A percentile compares a stretch with the other conserved stretches of the same genome.
These are phyloP conservation scores for Mycogone perniciosa DNA, from an alignment of 2,329 filamentous ascomycete species.

Conservation along the genomic window DNA sequence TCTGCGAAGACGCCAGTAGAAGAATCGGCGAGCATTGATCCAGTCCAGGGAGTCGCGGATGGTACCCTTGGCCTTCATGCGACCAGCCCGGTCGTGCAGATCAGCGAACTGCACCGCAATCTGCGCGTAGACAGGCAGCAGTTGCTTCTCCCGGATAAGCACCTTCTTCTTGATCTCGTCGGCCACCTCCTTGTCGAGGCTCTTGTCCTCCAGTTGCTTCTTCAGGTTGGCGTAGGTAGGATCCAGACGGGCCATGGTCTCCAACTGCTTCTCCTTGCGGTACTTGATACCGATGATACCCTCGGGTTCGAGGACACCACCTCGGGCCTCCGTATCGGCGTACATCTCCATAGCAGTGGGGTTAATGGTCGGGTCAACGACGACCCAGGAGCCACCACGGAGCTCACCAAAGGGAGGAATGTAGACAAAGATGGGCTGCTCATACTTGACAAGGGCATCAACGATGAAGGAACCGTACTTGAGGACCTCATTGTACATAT, in stretches of 20 bases:
- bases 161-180: slow-evolving; percentile 79
- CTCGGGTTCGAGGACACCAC: slow-evolving; percentile 95
- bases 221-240: slow-evolving; percentile 75
- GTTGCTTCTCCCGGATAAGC: slow-evolving; percentile 74
- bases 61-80: slow-evolving; percentile 96
- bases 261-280: slow-evolving; percentile 92
- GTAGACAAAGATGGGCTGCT: slow-evolving; percentile 98
- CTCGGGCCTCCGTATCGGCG: slow-evolving; percentile 87
- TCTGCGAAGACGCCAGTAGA: slow-evolving; percentile 98
- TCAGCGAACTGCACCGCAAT: slow-evolving; percentile 97
- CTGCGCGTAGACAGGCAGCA: slow-evolving; percentile 89
- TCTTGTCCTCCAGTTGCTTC: slow-evolving; percentile 60
- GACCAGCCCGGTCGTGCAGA: slow-evolving; percentile 90
- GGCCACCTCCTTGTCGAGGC: slow-evolving; percentile 65
- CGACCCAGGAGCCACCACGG: slow-evolving; percentile 98
- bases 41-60: slow-evolving; percentile 81
- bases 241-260: slow-evolving; percentile 94
- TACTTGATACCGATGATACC: slow-evolving; percentile 99
- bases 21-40: slow-evolving; percentile 89
- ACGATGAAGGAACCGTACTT: slow-evolving; percentile 99
- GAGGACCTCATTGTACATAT: slow-evolving; percentile 99
- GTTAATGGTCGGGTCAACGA: slow-evolving; percentile 98
- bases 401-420: slow-evolving; percentile 95
- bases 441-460: slow-evolving; percentile 94
- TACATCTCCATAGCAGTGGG: slow-evolving; percentile 98